A percentile compares a stretch with the other conserved stretches of the same genome.
phyloP scores from a whole-genome alignment of 2,329 filamentous ascomycete genomes.

The Hypoxylon sp. region DNA sequence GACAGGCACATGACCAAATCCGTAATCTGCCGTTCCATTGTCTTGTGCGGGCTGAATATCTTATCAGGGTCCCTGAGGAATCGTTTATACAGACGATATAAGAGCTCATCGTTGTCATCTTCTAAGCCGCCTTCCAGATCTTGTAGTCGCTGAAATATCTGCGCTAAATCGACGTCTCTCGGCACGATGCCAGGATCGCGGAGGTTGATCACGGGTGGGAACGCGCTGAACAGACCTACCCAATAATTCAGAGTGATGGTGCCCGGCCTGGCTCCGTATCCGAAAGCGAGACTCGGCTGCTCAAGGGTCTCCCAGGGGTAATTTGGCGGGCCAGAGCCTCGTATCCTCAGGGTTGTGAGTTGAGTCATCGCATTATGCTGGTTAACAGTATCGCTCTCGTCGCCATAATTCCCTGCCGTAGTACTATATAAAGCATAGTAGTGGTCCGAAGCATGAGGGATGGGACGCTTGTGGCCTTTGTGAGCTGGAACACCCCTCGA shows the following conservation, averaged over 20 bases:
- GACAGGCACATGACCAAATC: constrained; percentile 78
- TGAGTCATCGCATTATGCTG: constrained; percentile 68
- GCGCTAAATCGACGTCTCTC: constrained; percentile 70
- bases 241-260: constrained; percentile 80
- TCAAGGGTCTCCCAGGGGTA: constrained; percentile 79
- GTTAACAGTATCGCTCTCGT: constrained; percentile 59
- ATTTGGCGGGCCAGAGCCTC: constrained; percentile 55
- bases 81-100: constrained; percentile 75
- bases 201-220: constrained; percentile 68
- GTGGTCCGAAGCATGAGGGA: constrained; percentile 67
- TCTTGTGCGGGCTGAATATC: constrained; percentile 69
- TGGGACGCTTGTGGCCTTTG: constrained; percentile 65
- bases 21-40: constrained; percentile 77
- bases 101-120: constrained; percentile 62
- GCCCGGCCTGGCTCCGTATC: constrained; percentile 73
- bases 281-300: constrained; percentile 78
- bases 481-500: constrained; percentile 68
- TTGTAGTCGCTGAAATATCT: constrained; percentile 69
- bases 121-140: constrained; percentile 68
- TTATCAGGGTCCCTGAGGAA: constrained; percentile 77
- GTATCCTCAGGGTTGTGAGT: constrained; percentile 67
- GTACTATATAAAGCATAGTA: constrained; percentile 70
- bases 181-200: constrained; percentile 69
- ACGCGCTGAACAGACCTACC: constrained; percentile 68
- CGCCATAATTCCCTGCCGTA: constrained; percentile 58